Evolutionary conservation across 1,139 yeast species (phyloP), one percentile per base, ranked within the genome.

Genomic region (Sugiyamaella grinbergsii): DNA sequence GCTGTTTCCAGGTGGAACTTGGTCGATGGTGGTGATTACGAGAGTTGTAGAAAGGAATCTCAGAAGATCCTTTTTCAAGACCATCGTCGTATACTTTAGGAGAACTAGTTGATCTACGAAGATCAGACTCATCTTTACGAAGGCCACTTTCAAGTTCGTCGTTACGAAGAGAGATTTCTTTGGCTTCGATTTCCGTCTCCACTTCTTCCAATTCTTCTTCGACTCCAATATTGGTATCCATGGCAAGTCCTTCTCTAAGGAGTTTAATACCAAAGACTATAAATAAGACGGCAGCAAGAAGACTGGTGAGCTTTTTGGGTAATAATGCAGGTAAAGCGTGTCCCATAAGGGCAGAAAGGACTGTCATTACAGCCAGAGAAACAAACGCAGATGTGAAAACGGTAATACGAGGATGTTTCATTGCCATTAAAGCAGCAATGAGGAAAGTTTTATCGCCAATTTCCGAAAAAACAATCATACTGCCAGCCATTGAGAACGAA

Each of bases 371-470:
- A 4, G 81, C 89, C 61, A 93, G 76, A 2, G 98, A 90, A n/a
- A 85, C 67, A 58, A 89, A 87, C 1, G 96, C 95, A 3, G 97
- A 83, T 8, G 90, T 76, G 65, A 93, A 91, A 15, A 93, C 98
- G 42, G 89, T 77, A 61, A 80, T 62, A 64, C 95, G 77, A 19
- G 91, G 80, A 70, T 90, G 85, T 66, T 88, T 85, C 98, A 94
- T 93, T 31, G 98, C 96, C 97, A 93, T 90, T 59, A 93, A 77
- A 2, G 98, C 98, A 24, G 98, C 97, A 61, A 94, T 90, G 60
- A 93, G 77, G 65, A 93, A 93, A 0, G 99, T 93, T 72, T 93
- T 94, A 70, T 93, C 99, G 52, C 98, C 98, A 55, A 94, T 83
- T 69, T 93, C 99, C 23, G 96, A 87, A 24, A 90, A 87, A 38